Evolutionary conservation across 208 protist genomes (phyloP), one percentile per base, ranked within the genome.

Genomic region (Wallacemonas rigidus): DNA sequence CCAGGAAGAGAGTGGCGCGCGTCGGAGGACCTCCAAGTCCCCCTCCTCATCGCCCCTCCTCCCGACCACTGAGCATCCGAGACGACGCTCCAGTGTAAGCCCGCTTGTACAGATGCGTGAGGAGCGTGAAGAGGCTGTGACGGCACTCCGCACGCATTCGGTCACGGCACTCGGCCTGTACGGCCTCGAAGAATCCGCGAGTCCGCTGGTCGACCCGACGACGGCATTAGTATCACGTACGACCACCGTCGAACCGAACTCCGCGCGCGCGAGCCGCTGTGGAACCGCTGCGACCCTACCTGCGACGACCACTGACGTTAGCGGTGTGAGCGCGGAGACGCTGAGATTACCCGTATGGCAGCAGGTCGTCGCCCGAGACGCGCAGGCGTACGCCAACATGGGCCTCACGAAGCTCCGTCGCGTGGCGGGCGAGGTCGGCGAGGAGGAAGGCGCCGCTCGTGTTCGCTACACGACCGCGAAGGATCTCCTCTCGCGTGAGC

Each of bases 401-500:
- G 61, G 67, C 8, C 68, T 86, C 45, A 7, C 51, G 12, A 68
- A 56, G n/a, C 71, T 86, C 12, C 76, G 74, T 67, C 9, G 2
- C 40, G 50, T 82, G 45, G 51, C 68, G 35, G 51, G 48, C 12
- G 60, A 61, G 9, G 68, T 86, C 14, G 56, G 26, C 39, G 48
- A 50, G 3, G 81, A 79, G n/a, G 67, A 57, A 15, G 26, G 58
- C n/a, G 40, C 62, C 15, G 73, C 72, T 51, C 58, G 57, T 47
- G 70, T 67, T 7, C 69, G 81, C 64, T 56, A 77, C 47, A 40
- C 11, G 35, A 69, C 65, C 39, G 61, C 82, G 6, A 65, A 76
- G 61, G 51, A 60, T 40, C 38, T 85, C 11, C 76, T 88, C 43
- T 35, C 50, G 5, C 45, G 48, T n/a, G 81, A 87, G 75, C 68